phyloP scores from a whole-genome alignment of 2,329 filamentous ascomycete genomes.

The Cladosporium sp. region DNA sequence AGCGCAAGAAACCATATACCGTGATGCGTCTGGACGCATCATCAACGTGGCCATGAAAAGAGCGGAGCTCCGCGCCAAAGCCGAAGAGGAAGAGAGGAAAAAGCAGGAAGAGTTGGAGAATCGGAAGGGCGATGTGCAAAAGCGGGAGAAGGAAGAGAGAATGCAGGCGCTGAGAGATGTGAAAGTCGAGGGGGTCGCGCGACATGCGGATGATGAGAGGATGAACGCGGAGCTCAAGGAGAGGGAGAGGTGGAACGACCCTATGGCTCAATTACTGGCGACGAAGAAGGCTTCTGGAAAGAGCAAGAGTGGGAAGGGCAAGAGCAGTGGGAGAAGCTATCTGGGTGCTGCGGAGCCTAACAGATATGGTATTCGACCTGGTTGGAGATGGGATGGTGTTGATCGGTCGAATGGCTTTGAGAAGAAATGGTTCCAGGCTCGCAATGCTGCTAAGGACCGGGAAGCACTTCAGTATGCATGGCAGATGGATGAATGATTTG shows the following conservation, averaged over 20 bases:
- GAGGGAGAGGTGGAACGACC: constrained; percentile 84
- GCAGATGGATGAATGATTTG: constrained; percentile 80
- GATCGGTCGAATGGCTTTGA: constrained; percentile 93
- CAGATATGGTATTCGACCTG: constrained; percentile 86
- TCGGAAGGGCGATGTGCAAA: constrained; percentile 81
- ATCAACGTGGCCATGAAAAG: constrained; percentile 90
- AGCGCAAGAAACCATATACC: constrained; percentile 81
- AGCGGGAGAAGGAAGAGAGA: constrained; percentile 59
- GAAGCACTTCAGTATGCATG: constrained; percentile 83
- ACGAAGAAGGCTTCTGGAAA: constrained; percentile 50
- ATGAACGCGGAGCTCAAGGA: constrained; percentile 80
- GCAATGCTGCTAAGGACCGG: constrained; percentile 71
- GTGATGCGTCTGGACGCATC: constrained; percentile 88
- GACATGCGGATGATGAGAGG: constrained; percentile 76
- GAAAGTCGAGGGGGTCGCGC: constrained; percentile 72
- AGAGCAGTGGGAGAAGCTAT: constrained; percentile 59
- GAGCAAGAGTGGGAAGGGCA: constrained; percentile 39
- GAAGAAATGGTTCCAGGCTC: constrained; percentile 81
- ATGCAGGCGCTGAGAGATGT: constrained; percentile 72
- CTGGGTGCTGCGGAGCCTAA: constrained; percentile 79
- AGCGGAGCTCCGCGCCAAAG: constrained; percentile 76
- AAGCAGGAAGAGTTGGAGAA: constrained; percentile 63
- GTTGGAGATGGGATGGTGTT: constrained; percentile 94
- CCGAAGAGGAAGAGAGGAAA: constrained; percentile 63
- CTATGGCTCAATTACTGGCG: constrained; percentile 73